phyloP scores from a whole-genome alignment of 2,329 filamentous ascomycete species.

The Zarea fungicola region DNA sequence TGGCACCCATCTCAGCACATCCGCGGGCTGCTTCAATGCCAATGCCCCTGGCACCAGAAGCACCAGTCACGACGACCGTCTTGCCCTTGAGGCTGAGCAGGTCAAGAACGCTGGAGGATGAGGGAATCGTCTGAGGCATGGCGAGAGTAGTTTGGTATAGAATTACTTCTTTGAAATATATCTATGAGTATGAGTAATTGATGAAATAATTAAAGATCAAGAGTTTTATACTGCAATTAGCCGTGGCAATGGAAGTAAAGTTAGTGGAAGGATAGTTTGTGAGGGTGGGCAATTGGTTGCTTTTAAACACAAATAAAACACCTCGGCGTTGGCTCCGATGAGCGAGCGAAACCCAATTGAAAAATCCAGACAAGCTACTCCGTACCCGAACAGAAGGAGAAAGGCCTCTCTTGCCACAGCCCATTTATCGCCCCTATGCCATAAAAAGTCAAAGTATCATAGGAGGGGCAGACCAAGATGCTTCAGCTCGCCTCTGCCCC shows the following conservation, averaged over 20 bases:
- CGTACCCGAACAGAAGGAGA: not conserved
- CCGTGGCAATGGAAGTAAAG: too few species aligned
- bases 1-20: constrained; percentile 64
- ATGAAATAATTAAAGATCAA: not conserved
- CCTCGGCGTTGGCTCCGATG: too few species aligned
- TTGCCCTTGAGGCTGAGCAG: constrained; percentile 70
- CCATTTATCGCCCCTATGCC: not conserved
- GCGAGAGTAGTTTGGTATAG: constrained; percentile 9
- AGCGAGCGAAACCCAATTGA: too few species aligned
- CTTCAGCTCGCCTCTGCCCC: constrained; percentile 9
- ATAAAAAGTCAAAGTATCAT: constrained; percentile 11
- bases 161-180: not conserved
- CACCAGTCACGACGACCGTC: constrained; percentile 66
- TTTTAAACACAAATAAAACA: constrained; percentile 8
- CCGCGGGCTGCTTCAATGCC: constrained; percentile 65
- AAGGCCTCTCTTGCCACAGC: not conserved
- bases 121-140: constrained; percentile 54
- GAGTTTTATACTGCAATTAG: not conserved
- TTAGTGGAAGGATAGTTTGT: not conserved
- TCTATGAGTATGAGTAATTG: not conserved
- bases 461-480: not conserved
- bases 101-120: constrained; percentile 53
- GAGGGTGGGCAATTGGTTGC: not conserved
- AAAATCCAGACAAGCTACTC: too few species aligned
- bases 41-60: constrained; percentile 64